Conservation (phyloP, 805 yeast genomes). For the Tetrapisispora namnaoensis region DNA sequence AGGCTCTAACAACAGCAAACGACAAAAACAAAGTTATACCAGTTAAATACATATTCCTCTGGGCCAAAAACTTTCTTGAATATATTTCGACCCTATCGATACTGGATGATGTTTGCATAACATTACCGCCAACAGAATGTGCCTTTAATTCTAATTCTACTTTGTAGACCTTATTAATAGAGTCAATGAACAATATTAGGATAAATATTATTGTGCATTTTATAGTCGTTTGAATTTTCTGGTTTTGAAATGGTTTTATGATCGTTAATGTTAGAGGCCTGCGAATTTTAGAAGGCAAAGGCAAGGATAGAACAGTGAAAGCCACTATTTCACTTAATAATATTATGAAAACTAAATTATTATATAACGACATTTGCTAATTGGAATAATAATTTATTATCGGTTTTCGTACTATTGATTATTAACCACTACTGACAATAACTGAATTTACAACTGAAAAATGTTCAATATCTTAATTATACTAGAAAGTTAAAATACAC, state of each 20-base stretch:
- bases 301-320: constrained; percentile 73
- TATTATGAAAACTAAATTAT: constrained; percentile 54
- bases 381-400: too few species aligned
- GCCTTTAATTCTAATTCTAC: constrained; percentile 44
- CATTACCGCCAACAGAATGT: constrained; percentile 15
- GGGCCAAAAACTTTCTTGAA: constrained; percentile 89
- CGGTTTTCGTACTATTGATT: too few species aligned
- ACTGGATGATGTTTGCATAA: constrained; percentile 14
- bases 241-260: constrained; percentile 59
- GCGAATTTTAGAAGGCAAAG: constrained; percentile 70
- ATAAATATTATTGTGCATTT: constrained; percentile 81
- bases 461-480: too few species aligned
- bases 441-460: too few species aligned
- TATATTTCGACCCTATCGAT: constrained; percentile 72
- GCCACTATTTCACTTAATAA: constrained; percentile 68
- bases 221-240: constrained; percentile 64
- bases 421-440: too few species aligned
- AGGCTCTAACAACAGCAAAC: constrained; percentile 75
- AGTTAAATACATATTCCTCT: constrained; percentile 90
- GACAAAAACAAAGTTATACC: constrained; percentile 92
- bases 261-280: constrained; percentile 54
- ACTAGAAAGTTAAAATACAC: too few species aligned
- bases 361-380: constrained; percentile 3
- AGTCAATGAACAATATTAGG: constrained; percentile 72
- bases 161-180: constrained; percentile 71